Percentiles rank a stretch among this genome's conserved stretches.
Evolutionary conservation across 768 basidiomycete genomes (phyloP).

Genomic region (Cystobasidium onofrii): DNA sequence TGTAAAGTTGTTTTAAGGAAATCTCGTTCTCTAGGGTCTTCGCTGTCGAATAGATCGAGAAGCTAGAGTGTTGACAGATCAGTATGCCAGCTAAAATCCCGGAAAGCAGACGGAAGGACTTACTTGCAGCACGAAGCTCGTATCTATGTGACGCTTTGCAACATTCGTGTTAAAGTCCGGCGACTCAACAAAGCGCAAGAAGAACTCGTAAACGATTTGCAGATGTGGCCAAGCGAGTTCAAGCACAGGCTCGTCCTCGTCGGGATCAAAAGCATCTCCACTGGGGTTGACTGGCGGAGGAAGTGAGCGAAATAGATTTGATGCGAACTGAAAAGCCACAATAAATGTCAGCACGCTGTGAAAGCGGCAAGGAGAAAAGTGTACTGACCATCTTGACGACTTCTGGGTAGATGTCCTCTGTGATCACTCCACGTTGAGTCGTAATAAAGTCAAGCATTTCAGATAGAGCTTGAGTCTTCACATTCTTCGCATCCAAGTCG

Average conservation of each 20-base stretch:
- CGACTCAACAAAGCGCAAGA: constrained; percentile 94
- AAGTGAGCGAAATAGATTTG: constrained; percentile 98
- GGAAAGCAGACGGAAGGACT: constrained; percentile 29
- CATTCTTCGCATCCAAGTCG: constrained; percentile 93
- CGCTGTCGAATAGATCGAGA: constrained; percentile 94
- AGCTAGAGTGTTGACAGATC: constrained; percentile 51
- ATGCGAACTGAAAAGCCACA: constrained; percentile 63
- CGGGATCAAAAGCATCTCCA: constrained; percentile 97
- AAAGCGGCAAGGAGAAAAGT: constrained; percentile 28
- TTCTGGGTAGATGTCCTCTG: constrained; percentile 95
- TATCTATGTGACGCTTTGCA: constrained; percentile 96
- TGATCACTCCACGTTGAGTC: constrained; percentile 88
- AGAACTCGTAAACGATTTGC: constrained; percentile 99
- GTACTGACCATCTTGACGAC: constrained; percentile 86
- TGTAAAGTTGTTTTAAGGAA: constrained; percentile 98
- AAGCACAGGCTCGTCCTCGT: constrained; percentile 97
- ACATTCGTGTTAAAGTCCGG: constrained; percentile 97
- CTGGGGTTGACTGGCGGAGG: constrained; percentile 98
- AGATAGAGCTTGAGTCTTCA: constrained; percentile 93
- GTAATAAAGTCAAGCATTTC: constrained; percentile 99
- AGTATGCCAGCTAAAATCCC: not conserved
- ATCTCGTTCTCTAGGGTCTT: constrained; percentile 96
- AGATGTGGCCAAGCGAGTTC: constrained; percentile 99
- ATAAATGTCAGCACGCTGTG: not conserved
- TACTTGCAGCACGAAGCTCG: constrained; percentile 74